Evolutionary conservation across 306 rosid genomes (phyloP), one percentile per base, ranked within the genome.

Genomic region (Vicia faba): DNA sequence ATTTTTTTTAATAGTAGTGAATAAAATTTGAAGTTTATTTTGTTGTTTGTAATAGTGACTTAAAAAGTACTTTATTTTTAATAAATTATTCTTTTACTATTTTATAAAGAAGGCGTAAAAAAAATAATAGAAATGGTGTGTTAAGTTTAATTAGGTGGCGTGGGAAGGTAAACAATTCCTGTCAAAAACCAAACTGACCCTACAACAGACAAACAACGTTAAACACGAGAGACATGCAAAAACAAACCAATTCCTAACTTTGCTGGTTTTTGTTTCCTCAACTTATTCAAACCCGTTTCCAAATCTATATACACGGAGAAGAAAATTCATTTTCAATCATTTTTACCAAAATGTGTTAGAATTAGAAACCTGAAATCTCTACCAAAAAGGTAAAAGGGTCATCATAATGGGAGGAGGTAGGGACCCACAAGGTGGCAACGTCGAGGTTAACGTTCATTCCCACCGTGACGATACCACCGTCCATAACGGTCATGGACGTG

Each of bases 381-480:
- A 41, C 44, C 48, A 12, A 20, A 9, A 55, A 29, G 36, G 35
- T 10, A 18, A 23, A 53, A 7, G 13, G 36, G 54, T 7, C 20
- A 62, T 39, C 49, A 35, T 55, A 64, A 81, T 76, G 91, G 85
- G 80, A 71, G 77, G 23, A 70, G 63, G 64, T 70, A 76, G 36
- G 69, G 55, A 68, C 76, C 80, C 79, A 75, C 13, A 78, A 12
- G 50, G 76, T 70, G 62, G 38, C 57, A 58, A 2, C 14, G 43
- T 89, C 7, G 86, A 80, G 83, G 77, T 87, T 19, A 78, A 77
- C 55, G 62, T 89, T 35, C 75, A 77, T 69, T 62, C 89, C 2
- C 81, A 70, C 66, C 75, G 66, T 11, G 78, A 66, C 2, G 63
- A 69, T 70, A 12, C 45, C 75, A 5, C 58, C 13, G 76, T 75